Percentiles rank a stretch among this genome's conserved stretches.
phyloP scores from a whole-genome alignment of 257 asterid genomes.

The Osmanthus fragrans region DNA sequence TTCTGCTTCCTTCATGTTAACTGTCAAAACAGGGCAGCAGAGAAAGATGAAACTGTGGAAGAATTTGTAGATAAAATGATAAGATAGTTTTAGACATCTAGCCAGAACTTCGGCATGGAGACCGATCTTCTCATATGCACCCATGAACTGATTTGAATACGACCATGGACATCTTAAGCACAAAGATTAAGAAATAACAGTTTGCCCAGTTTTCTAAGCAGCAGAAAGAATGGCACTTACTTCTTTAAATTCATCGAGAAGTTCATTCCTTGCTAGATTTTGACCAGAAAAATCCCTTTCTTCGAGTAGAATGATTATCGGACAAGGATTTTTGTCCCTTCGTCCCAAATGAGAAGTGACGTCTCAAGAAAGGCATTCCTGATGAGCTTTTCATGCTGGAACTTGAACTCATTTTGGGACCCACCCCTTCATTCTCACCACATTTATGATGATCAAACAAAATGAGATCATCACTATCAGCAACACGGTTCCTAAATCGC shows the following conservation, averaged over 20 bases:
- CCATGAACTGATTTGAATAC: neutral
- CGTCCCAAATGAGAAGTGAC: constrained; percentile 81
- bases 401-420: constrained; percentile 65
- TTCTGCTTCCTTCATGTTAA: constrained; percentile 9
- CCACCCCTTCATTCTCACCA: constrained; percentile 44
- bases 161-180: neutral
- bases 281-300: constrained; percentile 63
- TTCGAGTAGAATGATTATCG: constrained; percentile 48
- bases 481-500: constrained; percentile 55
- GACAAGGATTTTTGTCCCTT: constrained; percentile 48
- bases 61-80: constrained; percentile 16
- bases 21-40: constrained; percentile 10
- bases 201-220: neutral
- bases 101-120: neutral
- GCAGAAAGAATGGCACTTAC: constrained; percentile 25
- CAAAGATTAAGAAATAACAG: neutral
- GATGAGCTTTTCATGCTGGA: constrained; percentile 63
- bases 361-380: constrained; percentile 69
- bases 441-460: constrained; percentile 55
- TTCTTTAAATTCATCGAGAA: constrained; percentile 21
- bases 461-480: constrained; percentile 63
- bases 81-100: neutral
- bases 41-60: constrained; percentile 21
- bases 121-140: neutral
- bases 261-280: constrained; percentile 57